Base-by-base conservation (phyloP, 169 alveolate genomes). In the Plasmodium coatneyi region DNA sequence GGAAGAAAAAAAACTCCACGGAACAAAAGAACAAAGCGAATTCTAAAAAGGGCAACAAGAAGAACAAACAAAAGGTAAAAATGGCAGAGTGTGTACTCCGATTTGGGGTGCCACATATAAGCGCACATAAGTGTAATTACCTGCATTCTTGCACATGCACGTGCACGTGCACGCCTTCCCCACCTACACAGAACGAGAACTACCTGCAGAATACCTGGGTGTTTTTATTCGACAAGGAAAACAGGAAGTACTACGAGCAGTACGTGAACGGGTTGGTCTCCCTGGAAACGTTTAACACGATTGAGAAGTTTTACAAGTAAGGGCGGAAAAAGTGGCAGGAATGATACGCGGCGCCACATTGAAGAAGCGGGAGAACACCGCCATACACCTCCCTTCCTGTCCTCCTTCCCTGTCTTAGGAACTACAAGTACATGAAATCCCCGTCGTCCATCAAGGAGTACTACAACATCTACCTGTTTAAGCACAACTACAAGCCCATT, bases 251-350 rank as follows among this genome's bases (percentile, higher is more conserved):
- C 16, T 78, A 71, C 81, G 93, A 87, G 32, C 87, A 79, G 76
- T 71, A 66, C 72, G n/a, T 78, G 71, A 80, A 30, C 71, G 81
- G 52, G 39, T 10, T 87, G 52, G 32, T 79, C 25, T 78, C 89
- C 16, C 46, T 87, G 81, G 93, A 87, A 46, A 56, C 93, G 7
- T 87, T 87, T 43, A 87, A 71, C 32, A 87, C 93, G 34, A 87
- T 87, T 78, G 93, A 87, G 60, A 87, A 79, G 34, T 87, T 87
- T 87, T 87, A 87, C 82, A 87, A 87, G 93, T 87, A 83, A 70
- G 43, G 72, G 79, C 41, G 36, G 43, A 12, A 39, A 56, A 84
- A 25, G 22, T 5, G 74, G 32, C 43, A 16, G 49, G 30, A 19
- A n/a, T 5, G 49, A 34, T 36, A 83, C 14, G 36, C 30, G 19